phyloP scores from a whole-genome alignment of 257 asterid genomes.

The Nyctanthes arbortristis region DNA sequence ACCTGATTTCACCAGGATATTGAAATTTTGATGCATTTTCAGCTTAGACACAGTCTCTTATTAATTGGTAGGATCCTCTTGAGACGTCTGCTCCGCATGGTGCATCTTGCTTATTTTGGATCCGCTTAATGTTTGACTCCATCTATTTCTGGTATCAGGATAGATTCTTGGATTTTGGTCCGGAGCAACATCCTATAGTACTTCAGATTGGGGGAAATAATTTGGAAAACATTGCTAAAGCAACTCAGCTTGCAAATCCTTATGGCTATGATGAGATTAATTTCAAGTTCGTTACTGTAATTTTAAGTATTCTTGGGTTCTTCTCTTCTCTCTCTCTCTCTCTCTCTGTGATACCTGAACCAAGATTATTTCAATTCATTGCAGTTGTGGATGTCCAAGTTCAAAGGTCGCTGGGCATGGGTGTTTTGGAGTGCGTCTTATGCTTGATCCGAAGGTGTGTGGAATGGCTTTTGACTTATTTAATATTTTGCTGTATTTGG shows the following conservation, averaged over 20 bases:
- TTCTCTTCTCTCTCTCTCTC: constrained; percentile 17
- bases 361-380: constrained; percentile 18
- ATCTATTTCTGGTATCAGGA: constrained; percentile 62
- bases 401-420: constrained; percentile 98
- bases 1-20: not conserved
- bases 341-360: constrained; percentile 27
- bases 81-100: no score
- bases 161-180: constrained; percentile 79
- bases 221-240: constrained; percentile 84
- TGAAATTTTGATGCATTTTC: not conserved
- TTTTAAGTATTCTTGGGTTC: constrained; percentile 6
- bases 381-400: constrained; percentile 98
- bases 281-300: constrained; percentile 64
- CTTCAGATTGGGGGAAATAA: constrained; percentile 97
- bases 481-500: constrained; percentile 17
- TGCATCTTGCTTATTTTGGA: constrained; percentile 12
- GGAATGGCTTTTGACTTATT: constrained; percentile 17
- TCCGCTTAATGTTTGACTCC: constrained; percentile 18
- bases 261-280: constrained; percentile 96
- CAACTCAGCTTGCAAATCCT: constrained; percentile 75
- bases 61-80: no score
- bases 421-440: constrained; percentile 89
- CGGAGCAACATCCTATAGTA: constrained; percentile 93
- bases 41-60: not conserved
- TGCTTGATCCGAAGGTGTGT: constrained; percentile 97